Conservation (phyloP, 2,329 filamentous ascomycete genomes). For the Arthrinium phaeospermum region DNA sequence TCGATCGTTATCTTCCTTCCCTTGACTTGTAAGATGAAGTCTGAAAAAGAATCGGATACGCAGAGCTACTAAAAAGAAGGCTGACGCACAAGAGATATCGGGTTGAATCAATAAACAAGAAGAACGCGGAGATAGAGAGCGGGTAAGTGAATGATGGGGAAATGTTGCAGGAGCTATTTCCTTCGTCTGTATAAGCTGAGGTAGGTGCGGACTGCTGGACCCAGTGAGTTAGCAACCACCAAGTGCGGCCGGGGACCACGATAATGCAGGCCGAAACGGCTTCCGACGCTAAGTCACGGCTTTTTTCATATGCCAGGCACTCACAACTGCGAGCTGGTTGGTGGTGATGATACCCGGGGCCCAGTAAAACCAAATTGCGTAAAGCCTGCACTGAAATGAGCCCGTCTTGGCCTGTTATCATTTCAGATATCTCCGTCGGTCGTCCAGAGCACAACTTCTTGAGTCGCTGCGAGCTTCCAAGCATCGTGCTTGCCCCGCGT, state of each 20-base stretch:
- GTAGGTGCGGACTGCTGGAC: background rate
- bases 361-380: no score
- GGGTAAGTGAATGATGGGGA: background rate
- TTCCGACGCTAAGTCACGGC: background rate
- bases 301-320: background rate
- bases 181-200: background rate
- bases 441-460: background rate
- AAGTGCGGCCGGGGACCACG: background rate
- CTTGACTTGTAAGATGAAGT: background rate
- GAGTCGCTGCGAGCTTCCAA: background rate
- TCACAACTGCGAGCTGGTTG: background rate
- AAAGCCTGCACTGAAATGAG: background rate
- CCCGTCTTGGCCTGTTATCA: background rate
- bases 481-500: slow-evolving; percentile 11
- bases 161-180: background rate
- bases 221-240: background rate
- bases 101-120: background rate
- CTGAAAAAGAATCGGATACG: background rate
- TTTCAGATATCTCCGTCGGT: background rate
- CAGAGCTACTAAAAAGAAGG: background rate
- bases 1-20: background rate
- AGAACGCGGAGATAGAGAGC: background rate
- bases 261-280: background rate
- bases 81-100: background rate
- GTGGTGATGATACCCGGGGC: no score